A percentile compares a stretch with the other conserved stretches of the same genome.
Conservation (phyloP, 2,329 filamentous ascomycete species). For the Paracoccidioides lutzii region DNA sequence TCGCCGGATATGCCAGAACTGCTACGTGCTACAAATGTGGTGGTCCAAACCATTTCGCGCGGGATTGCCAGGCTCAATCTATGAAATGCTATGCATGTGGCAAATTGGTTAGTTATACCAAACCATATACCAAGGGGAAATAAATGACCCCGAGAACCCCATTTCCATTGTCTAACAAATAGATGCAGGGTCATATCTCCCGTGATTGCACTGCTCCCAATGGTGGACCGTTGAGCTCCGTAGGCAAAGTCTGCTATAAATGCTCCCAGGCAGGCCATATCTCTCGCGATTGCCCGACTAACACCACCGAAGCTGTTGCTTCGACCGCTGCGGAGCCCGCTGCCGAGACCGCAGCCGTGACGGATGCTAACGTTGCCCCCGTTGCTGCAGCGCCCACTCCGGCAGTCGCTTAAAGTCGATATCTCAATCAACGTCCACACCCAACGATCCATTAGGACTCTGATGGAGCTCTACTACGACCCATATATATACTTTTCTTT, state of each 20-base stretch:
- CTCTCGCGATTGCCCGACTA: slow-evolving; percentile 85
- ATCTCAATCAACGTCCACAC: not conserved
- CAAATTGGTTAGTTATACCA: slow-evolving; percentile 47
- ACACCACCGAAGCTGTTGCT: slow-evolving; percentile 24
- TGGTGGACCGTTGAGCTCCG: slow-evolving; percentile 86
- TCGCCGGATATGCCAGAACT: slow-evolving; percentile 43
- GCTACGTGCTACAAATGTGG: slow-evolving; percentile 55
- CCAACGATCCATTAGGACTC: not conserved
- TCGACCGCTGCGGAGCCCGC: slow-evolving; percentile 11
- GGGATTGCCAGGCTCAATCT: slow-evolving; percentile 94
- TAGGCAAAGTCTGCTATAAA: slow-evolving; percentile 97
- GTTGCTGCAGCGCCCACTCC: slow-evolving; percentile 30
- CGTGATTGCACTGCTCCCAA: slow-evolving; percentile 94
- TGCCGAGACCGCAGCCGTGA: slow-evolving; percentile 12
- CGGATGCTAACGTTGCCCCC: slow-evolving; percentile 13
- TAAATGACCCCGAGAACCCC: not conserved
- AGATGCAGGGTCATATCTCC: slow-evolving; percentile 62
- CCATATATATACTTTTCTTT: not conserved
- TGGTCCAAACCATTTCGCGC: slow-evolving; percentile 92
- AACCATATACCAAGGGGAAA: not conserved
- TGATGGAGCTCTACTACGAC: not conserved
- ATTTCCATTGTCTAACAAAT: slow-evolving; percentile 6
- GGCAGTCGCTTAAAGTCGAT: not conserved
- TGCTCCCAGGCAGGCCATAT: slow-evolving; percentile 95
- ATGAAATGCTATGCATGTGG: slow-evolving; percentile 99